Conservation (phyloP, 2,329 filamentous ascomycete genomes). For the Aureobasidium uvarum region DNA sequence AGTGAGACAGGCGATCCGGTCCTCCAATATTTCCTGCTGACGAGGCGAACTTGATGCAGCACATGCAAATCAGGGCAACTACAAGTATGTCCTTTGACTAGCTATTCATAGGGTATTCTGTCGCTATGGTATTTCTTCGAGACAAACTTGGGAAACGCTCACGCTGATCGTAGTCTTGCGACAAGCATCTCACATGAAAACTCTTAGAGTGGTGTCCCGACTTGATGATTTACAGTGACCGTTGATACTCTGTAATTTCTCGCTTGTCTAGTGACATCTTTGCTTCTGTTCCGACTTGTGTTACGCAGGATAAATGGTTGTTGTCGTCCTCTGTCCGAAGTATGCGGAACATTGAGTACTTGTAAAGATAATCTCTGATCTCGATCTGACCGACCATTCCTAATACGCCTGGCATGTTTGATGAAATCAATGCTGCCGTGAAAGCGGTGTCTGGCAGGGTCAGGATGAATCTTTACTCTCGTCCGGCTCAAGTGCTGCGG, state of each 20-base stretch:
- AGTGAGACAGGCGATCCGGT: background rate
- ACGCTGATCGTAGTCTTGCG: background rate
- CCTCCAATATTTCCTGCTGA: constrained; percentile 8
- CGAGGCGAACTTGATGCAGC: background rate
- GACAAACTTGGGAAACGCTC: background rate
- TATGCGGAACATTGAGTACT: background rate
- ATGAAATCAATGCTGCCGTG: background rate
- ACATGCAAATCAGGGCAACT: background rate
- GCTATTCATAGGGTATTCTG: background rate
- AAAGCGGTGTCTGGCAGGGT: background rate
- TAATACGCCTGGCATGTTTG: background rate
- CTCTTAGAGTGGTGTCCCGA: background rate
- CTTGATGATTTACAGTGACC: background rate
- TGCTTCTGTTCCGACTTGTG: background rate
- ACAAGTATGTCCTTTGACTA: background rate
- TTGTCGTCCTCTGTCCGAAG: background rate
- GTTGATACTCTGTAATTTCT: background rate
- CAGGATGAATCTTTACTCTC: background rate
- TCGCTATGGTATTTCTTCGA: background rate
- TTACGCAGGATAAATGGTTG: background rate
- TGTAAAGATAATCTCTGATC: background rate
- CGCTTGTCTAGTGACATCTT: background rate
- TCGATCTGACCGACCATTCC: background rate
- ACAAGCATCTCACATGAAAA: background rate
- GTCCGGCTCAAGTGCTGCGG: background rate